phyloP scores from a whole-genome alignment of 805 yeast species.

The Spencermartinsiella europaea region DNA sequence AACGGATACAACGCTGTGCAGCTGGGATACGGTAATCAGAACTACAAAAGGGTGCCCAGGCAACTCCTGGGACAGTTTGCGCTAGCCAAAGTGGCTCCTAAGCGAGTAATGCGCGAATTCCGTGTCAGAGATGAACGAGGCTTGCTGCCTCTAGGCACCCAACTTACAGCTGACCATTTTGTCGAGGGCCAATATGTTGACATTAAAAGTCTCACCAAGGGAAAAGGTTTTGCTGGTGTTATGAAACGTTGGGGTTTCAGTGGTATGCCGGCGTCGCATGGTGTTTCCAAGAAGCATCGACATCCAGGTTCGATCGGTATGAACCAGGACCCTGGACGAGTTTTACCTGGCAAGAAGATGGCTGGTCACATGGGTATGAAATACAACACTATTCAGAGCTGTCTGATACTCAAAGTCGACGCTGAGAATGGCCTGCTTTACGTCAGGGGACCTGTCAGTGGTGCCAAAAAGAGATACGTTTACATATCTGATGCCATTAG shows the following conservation, averaged over 20 bases:
- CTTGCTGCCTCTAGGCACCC: slow-evolving; percentile 70
- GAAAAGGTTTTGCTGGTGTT: slow-evolving; percentile 97
- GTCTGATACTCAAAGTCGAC: slow-evolving; percentile 71
- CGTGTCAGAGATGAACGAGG: slow-evolving; percentile 64
- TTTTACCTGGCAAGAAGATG: slow-evolving; percentile 95
- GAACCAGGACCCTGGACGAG: slow-evolving; percentile 93
- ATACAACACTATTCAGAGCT: slow-evolving; percentile 67
- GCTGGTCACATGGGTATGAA: slow-evolving; percentile 94
- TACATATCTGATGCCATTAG: slow-evolving; percentile 72
- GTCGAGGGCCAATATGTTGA: slow-evolving; percentile 80
- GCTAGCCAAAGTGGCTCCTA: slow-evolving; percentile 79
- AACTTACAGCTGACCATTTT: slow-evolving; percentile 78
- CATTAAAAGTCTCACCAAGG: slow-evolving; percentile 71
- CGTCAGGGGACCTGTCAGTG: slow-evolving; percentile 87
- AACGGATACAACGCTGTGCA: slow-evolving; percentile 85
- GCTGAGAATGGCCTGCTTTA: slow-evolving; percentile 75
- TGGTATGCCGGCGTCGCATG: slow-evolving; percentile 91
- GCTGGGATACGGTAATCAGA: slow-evolving; percentile 74
- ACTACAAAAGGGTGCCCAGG: slow-evolving; percentile 56
- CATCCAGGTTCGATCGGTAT: slow-evolving; percentile 97
- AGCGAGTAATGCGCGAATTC: slow-evolving; percentile 69
- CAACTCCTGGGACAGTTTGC: slow-evolving; percentile 71
- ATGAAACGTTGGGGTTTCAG: slow-evolving; percentile 90
- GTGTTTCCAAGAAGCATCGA: slow-evolving; percentile 90
- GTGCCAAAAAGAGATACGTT: slow-evolving; percentile 73